Conservation (phyloP, 805 yeast genomes). For the Cyberlindnera japonica region DNA sequence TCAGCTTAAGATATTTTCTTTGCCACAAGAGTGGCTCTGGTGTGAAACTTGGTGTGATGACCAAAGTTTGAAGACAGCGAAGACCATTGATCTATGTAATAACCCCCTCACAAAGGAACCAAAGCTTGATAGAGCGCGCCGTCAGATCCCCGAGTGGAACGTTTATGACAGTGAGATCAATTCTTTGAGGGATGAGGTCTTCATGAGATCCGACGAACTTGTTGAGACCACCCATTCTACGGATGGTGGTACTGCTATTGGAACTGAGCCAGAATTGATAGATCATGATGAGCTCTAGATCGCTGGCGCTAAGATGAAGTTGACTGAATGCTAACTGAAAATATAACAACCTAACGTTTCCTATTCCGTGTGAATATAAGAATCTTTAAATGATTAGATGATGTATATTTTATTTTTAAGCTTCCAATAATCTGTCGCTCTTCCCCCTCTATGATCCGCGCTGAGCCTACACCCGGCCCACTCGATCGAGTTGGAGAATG, state of each 20-base stretch:
- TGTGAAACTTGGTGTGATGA: constrained; percentile 91
- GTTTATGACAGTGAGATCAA: constrained; percentile 56
- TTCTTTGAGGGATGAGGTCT: constrained; percentile 24
- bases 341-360: no score
- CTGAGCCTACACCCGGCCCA: no score
- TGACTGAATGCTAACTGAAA: not conserved
- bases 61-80: constrained; percentile 55
- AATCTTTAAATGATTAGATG: no score
- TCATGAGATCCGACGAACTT: not conserved
- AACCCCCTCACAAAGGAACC: constrained; percentile 81
- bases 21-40: constrained; percentile 88
- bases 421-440: no score
- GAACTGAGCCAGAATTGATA: not conserved
- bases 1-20: constrained; percentile 60
- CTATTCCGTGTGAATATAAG: no score
- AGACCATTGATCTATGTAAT: constrained; percentile 79
- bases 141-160: constrained; percentile 79
- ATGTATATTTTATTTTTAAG: no score
- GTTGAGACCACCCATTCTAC: not conserved
- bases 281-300: not conserved
- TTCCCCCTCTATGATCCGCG: no score
- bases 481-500: no score
- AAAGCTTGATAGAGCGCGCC: constrained; percentile 67
- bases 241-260: not conserved
- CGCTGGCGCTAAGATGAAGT: not conserved